Conservation (phyloP, 768 basidiomycete species). For the Termitomyces sp. region DNA sequence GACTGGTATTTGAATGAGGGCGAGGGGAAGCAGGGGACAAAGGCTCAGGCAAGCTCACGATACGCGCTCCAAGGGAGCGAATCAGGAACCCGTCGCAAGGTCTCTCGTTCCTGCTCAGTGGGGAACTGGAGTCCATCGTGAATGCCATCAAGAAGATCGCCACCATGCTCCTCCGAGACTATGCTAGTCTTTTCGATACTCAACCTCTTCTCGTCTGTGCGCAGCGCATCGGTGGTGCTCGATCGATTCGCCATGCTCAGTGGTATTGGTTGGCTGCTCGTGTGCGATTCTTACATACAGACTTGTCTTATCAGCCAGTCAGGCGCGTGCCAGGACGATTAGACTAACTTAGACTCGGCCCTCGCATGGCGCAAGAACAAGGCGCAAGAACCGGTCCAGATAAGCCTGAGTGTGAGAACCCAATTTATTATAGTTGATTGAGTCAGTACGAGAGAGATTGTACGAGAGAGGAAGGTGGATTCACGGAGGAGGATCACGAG, state of each 20-base stretch:
- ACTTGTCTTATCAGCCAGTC: background rate
- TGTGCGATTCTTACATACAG: background rate
- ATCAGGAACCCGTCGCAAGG: slow-evolving; percentile 59
- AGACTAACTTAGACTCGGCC: background rate
- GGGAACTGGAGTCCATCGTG: slow-evolving; percentile 59
- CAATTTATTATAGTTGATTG: background rate
- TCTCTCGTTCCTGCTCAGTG: slow-evolving; percentile 52
- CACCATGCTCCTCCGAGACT: background rate
- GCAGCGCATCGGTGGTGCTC: background rate
- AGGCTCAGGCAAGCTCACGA: slow-evolving; percentile 24
- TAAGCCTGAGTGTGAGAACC: background rate
- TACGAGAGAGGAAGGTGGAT: too few relatives aligned
- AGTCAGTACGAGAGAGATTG: background rate
- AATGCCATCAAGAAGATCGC: slow-evolving; percentile 3
- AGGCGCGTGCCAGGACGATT: background rate
- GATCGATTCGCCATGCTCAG: background rate
- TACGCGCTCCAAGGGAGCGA: slow-evolving; percentile 53
- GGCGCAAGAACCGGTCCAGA: background rate
- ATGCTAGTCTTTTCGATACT: background rate
- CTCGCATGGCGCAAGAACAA: background rate
- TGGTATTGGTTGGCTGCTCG: background rate
- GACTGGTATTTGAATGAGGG: slow-evolving; percentile 27
- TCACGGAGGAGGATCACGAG: background rate
- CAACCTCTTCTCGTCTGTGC: background rate
- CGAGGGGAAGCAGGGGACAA: background rate